Conservation (phyloP, 1,284 basidiomycete genomes). For the Pseudozyma hubeiensis region DNA sequence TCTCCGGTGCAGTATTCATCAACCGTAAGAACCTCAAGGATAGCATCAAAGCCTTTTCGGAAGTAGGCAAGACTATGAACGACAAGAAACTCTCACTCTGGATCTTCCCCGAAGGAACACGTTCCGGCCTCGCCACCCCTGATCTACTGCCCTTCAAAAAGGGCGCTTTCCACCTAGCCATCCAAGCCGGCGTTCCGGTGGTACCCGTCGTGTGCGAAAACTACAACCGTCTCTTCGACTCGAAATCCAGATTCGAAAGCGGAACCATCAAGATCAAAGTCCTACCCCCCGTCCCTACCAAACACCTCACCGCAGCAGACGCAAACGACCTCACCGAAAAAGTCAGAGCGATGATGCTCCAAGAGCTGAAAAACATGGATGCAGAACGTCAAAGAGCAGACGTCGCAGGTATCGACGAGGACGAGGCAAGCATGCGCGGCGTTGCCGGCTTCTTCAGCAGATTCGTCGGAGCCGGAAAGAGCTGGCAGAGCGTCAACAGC, state of each 20-base stretch:
- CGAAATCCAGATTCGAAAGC: constrained; percentile 78
- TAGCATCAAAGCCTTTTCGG: constrained; percentile 81
- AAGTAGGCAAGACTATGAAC: constrained; percentile 86
- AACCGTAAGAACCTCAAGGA: constrained; percentile 82
- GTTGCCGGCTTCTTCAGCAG: constrained; percentile 40
- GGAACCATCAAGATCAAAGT: constrained; percentile 71
- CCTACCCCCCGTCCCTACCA: constrained; percentile 80
- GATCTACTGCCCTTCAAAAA: constrained; percentile 87
- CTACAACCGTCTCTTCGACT: constrained; percentile 84
- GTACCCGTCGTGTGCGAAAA: constrained; percentile 94
- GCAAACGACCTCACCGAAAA: constrained; percentile 75
- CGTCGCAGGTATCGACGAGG: background rate
- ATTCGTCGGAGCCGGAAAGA: constrained; percentile 34
- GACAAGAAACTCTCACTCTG: constrained; percentile 71
- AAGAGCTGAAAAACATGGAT: constrained; percentile 53
- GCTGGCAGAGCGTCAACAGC: constrained; percentile 4
- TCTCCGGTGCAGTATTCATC: constrained; percentile 93
- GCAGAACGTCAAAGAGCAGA: constrained; percentile 28
- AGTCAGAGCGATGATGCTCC: constrained; percentile 70
- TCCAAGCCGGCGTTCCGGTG: constrained; percentile 81
- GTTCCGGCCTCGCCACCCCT: constrained; percentile 70
- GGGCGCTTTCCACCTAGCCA: constrained; percentile 95
- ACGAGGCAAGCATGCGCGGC: constrained; percentile 35
- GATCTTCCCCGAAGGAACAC: constrained; percentile 69
- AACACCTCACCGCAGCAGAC: constrained; percentile 77